Evolutionary conservation across 179 eudicot species (phyloP), one percentile per base, ranked within the genome.

Genomic region (Corrigiola litoralis): DNA sequence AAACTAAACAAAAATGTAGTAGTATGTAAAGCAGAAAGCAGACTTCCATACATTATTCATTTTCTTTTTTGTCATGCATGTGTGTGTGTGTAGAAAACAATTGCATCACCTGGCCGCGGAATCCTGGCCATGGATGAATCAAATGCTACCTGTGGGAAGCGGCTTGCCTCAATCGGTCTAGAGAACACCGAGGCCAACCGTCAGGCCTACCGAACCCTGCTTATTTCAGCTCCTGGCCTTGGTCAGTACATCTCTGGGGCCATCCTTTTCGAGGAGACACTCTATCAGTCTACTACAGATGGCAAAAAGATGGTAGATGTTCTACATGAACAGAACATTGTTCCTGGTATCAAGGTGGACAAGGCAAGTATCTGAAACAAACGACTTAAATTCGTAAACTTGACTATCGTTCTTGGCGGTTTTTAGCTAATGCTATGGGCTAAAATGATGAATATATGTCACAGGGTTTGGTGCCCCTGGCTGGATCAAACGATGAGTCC

Each of bases 171-270:
- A 18, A 79, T 84, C 25, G 88, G 83, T 10, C 68, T 84, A 45
- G 88, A 84, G 66, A 84, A 81, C 81, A 84, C 88, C 0, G 85
- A 84, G 67, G 77, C 81, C 16, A 84, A 81, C 68, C 81, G 88
- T 51, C 85, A 78, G 52, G 83, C 85, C 5, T 84, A 80, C 77
- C 73, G 85, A 45, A 81, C 84, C 28, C 81, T 80, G 52, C 77
- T 84, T 16, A 72, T 84, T 21, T 58, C 84, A 50, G 76, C 80
- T 6, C 81, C 83, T 34, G 83, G 85, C 17, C 81, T 84, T 3
- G 88, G 88, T 18, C 75, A 84, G 61, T 84, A 81, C 67, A 74
- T 80, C 57, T 84, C 84, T 29, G 86, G 86, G 56, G 81, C 83
- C 29, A 82, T 82, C 53, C 76, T 80, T 49, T 80, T 83, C 24